These are phyloP conservation scores for Porogramme epimiltina DNA, from an alignment of 1,284 basidiomycete species.

Conservation along the genomic window DNA sequence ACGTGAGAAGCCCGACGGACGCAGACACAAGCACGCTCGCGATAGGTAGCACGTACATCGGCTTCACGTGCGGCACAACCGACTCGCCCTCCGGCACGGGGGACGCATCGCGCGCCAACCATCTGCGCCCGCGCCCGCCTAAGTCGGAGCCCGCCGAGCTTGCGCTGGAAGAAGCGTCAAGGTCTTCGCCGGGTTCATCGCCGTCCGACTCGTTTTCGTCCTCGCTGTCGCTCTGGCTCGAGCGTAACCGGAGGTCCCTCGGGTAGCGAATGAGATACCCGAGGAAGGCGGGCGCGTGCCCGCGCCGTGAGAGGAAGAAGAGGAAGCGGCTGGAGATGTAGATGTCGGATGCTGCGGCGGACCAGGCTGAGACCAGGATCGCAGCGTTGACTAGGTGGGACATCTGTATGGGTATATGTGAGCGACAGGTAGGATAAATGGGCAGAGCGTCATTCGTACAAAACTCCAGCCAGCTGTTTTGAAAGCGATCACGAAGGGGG, in stretches of 20 bases:
- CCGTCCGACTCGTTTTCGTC: constrained; percentile 6
- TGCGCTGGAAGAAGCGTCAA: no score
- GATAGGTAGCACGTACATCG: constrained; percentile 27
- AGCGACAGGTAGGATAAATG: background rate
- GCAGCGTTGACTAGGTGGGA: constrained; percentile 48
- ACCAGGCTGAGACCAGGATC: constrained; percentile 51
- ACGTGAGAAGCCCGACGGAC: constrained; percentile 27
- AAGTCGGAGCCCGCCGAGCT: no score
- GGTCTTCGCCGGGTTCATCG: constrained; percentile 8
- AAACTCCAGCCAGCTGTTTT: constrained; percentile 43
- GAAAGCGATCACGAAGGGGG: constrained; percentile 52
- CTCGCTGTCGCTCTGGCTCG: constrained; percentile 3
- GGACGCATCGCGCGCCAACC: background rate
- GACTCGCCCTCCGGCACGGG: background rate
- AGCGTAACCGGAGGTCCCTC: background rate
- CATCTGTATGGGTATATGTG: constrained; percentile 33
- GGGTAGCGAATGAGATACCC: constrained; percentile 26
- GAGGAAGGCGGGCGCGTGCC: constrained; percentile 43
- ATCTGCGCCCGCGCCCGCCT: no score
- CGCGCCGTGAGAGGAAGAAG: constrained; percentile 47
- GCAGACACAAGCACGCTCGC: constrained; percentile 28
- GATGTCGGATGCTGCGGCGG: constrained; percentile 52
- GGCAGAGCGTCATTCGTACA: constrained; percentile 13
- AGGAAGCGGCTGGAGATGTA: constrained; percentile 54
- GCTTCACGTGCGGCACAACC: background rate